Conservation (phyloP, 2,329 filamentous ascomycete species). For the Talaromyces sp. region DNA sequence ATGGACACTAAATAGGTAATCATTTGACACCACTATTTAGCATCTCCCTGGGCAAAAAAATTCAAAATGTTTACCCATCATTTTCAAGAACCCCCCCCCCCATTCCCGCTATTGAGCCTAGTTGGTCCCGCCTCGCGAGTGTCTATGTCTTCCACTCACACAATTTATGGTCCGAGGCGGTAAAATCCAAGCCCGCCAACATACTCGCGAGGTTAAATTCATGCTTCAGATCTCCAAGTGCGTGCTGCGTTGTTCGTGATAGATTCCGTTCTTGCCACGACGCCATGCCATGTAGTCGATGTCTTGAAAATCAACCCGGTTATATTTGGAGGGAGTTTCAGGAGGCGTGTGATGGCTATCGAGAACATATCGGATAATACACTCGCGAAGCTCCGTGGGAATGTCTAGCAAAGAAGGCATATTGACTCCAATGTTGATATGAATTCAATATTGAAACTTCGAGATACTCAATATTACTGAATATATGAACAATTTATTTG, state of each 20-base stretch:
- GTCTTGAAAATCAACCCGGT: not conserved
- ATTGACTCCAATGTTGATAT: not conserved
- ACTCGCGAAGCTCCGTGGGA: not conserved
- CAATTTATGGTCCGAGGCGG: not conserved
- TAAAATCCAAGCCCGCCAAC: not conserved
- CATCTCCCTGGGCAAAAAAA: no score
- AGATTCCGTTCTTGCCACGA: not conserved
- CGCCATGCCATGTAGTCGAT: not conserved
- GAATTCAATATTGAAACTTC: no score
- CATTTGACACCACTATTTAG: no score
- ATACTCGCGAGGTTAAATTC: not conserved
- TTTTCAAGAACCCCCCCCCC: no score
- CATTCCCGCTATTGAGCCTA: not conserved
- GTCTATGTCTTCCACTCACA: slow-evolving; percentile 6
- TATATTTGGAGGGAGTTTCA: not conserved
- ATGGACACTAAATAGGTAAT: no score
- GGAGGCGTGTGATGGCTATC: not conserved
- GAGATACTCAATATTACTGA: no score
- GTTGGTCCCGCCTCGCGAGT: not conserved
- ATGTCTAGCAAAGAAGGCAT: not conserved
- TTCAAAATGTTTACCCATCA: no score
- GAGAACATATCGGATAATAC: not conserved
- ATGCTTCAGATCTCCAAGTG: not conserved
- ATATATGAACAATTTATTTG: no score
- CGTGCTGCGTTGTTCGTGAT: not conserved